Conservation (phyloP, 78 protist genomes). For the Dictyostelium purpureum region DNA sequence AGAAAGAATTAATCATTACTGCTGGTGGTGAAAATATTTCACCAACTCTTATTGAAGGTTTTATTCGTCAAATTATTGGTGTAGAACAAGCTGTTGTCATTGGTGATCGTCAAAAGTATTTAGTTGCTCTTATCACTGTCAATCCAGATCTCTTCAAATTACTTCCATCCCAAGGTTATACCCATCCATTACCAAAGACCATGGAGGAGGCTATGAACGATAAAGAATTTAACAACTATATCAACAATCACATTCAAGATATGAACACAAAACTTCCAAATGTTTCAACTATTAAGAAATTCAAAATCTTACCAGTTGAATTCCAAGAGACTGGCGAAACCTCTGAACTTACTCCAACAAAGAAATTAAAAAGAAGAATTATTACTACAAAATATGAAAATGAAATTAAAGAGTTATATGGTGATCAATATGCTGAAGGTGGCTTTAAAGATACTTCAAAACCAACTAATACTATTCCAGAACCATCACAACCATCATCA, state of each 20-base stretch:
- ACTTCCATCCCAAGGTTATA: background rate
- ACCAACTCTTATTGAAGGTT: constrained; percentile 90
- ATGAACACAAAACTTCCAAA: constrained; percentile 68
- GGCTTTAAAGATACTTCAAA: background rate
- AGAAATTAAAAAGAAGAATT: constrained; percentile 84
- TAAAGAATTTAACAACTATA: constrained; percentile 7
- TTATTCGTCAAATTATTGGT: constrained; percentile 48
- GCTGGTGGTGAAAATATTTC: constrained; percentile 97
- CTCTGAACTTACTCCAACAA: constrained; percentile 86
- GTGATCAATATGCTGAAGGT: constrained; percentile 70
- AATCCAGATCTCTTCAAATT: background rate
- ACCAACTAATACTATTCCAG: background rate
- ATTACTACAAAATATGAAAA: constrained; percentile 62
- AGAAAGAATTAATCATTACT: constrained; percentile 93
- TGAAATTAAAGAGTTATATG: constrained; percentile 79
- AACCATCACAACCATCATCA: background rate
- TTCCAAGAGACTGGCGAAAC: constrained; percentile 62
- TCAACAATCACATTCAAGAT: constrained; percentile 49
- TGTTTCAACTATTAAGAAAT: constrained; percentile 77
- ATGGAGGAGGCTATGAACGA: constrained; percentile 49
- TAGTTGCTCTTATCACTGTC: constrained; percentile 47
- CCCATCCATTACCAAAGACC: constrained; percentile 29
- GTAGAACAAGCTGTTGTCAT: constrained; percentile 75
- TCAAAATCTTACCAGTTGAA: constrained; percentile 72
- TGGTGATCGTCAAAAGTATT: constrained; percentile 88